These are phyloP conservation scores for Leccinum brunneo-olivaceum DNA, from an alignment of 1,284 basidiomycete species.

Conservation along the genomic window DNA sequence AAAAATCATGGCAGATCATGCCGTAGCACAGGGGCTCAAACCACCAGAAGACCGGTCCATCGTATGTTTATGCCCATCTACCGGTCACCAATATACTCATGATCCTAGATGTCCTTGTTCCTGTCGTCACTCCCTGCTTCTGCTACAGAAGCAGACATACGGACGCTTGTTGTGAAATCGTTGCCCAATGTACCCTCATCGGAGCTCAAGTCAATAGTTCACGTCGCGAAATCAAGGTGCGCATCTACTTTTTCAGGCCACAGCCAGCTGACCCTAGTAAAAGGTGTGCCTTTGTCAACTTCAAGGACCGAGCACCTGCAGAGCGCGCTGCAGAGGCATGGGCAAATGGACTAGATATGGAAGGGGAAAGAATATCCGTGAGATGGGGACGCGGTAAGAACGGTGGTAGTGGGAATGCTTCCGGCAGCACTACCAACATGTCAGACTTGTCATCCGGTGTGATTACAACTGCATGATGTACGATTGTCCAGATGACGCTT, in stretches of 20 bases:
- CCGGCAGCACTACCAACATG: slow-evolving; percentile 2
- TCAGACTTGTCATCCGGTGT: slow-evolving; percentile 6
- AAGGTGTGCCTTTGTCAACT: slow-evolving; percentile 97
- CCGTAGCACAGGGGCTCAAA: slow-evolving; percentile 73
- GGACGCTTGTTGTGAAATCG: slow-evolving; percentile 67
- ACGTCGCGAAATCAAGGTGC: slow-evolving; percentile 76
- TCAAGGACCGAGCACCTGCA: slow-evolving; percentile 73
- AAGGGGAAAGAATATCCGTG: slow-evolving; percentile 68
- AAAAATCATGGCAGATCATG: slow-evolving; percentile 75
- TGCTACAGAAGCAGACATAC: slow-evolving; percentile 73
- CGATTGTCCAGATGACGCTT: neutral
- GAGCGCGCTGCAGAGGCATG: slow-evolving; percentile 85
- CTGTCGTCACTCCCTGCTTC: slow-evolving; percentile 76
- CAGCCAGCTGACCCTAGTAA: slow-evolving; percentile 14
- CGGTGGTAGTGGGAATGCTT: slow-evolving; percentile 13
- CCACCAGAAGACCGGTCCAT: slow-evolving; percentile 86
- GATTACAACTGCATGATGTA: slow-evolving; percentile 12
- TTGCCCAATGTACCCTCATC: slow-evolving; percentile 64
- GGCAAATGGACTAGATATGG: slow-evolving; percentile 81
- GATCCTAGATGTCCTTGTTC: slow-evolving; percentile 81
- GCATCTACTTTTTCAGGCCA: slow-evolving; percentile 6
- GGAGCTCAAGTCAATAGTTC: slow-evolving; percentile 77
- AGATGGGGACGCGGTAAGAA: slow-evolving; percentile 82
- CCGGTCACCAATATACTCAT: slow-evolving; percentile 4
- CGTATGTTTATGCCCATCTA: slow-evolving; percentile 44